phyloP scores from a whole-genome alignment of 768 basidiomycete species.

The Leccinum variicolor region DNA sequence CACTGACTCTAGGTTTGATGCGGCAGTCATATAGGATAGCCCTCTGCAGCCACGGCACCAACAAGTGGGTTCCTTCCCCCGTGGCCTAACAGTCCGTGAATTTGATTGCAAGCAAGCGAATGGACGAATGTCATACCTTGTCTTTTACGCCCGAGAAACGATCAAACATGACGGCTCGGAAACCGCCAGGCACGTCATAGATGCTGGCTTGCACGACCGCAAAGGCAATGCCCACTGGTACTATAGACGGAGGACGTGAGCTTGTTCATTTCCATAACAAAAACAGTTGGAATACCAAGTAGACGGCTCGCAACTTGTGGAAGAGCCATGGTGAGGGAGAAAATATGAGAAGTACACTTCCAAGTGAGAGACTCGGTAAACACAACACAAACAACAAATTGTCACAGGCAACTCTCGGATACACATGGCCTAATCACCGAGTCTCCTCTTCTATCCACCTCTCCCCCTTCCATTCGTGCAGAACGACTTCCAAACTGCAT shows the following conservation, averaged over 20 bases:
- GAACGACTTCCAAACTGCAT: conserved; percentile 97
- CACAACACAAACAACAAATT: conserved; percentile 22
- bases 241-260: conserved; percentile 16
- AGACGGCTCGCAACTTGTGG: conserved; percentile 47
- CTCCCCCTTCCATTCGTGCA: conserved; percentile 72
- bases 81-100: conserved; percentile 54
- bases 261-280: background rate
- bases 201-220: conserved; percentile 49
- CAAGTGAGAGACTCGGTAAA: conserved; percentile 16
- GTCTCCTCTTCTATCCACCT: conserved; percentile 51
- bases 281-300: conserved; percentile 37
- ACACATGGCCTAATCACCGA: conserved; percentile 17
- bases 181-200: conserved; percentile 85
- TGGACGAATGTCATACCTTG: conserved; percentile 44
- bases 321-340: conserved; percentile 43
- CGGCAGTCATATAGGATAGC: conserved; percentile 98
- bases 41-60: conserved; percentile 93
- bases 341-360: background rate
- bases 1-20: conserved; percentile 86
- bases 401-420: background rate
- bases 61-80: conserved; percentile 92
- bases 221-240: conserved; percentile 40
- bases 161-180: conserved; percentile 97
- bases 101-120: background rate
- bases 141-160: conserved; percentile 90